These are phyloP conservation scores for Corrigiola litoralis DNA, from an alignment of 179 eudicot species.

Conservation along the genomic window DNA sequence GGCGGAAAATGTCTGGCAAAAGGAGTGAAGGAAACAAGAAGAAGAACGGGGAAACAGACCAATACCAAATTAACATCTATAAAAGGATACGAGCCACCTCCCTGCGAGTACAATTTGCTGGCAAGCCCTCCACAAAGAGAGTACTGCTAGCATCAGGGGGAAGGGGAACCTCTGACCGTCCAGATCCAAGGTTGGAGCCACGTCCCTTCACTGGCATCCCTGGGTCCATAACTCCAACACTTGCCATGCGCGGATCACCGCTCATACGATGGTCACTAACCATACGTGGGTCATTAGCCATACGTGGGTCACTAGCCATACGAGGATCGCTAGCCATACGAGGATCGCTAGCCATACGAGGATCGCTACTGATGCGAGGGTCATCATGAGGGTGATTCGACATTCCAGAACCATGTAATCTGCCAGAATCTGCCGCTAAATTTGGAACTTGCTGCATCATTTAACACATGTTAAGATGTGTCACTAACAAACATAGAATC, in stretches of 20 bases:
- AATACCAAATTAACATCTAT: not conserved
- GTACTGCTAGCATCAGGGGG: slow-evolving; percentile 79
- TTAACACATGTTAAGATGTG: slow-evolving; percentile 5
- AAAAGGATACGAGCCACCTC: slow-evolving; percentile 97
- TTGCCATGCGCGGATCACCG: slow-evolving; percentile 30
- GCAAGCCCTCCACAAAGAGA: slow-evolving; percentile 67
- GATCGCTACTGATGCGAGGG: slow-evolving; percentile 24
- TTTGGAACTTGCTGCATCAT: slow-evolving; percentile 50
- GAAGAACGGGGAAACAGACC: not conserved
- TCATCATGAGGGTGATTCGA: slow-evolving; percentile 42
- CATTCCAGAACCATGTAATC: slow-evolving; percentile 44
- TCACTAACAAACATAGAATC: not conserved
- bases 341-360: slow-evolving; percentile 25
- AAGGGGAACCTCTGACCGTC: slow-evolving; percentile 56
- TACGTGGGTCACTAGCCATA: slow-evolving; percentile 23
- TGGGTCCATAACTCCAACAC: slow-evolving; percentile 36
- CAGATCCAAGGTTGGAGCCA: slow-evolving; percentile 46
- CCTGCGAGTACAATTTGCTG: slow-evolving; percentile 69
- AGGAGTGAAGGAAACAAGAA: slow-evolving; percentile 14
- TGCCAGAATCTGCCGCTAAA: slow-evolving; percentile 44
- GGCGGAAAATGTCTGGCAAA: slow-evolving; percentile 73
- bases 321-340: slow-evolving; percentile 24
- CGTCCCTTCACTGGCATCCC: slow-evolving; percentile 39
- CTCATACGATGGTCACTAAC: slow-evolving; percentile 12
- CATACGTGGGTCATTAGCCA: slow-evolving; percentile 17